Evolutionary conservation across 139 green algal genomes (phyloP).

Genomic region (Pedinophyceae sp.): DNA sequence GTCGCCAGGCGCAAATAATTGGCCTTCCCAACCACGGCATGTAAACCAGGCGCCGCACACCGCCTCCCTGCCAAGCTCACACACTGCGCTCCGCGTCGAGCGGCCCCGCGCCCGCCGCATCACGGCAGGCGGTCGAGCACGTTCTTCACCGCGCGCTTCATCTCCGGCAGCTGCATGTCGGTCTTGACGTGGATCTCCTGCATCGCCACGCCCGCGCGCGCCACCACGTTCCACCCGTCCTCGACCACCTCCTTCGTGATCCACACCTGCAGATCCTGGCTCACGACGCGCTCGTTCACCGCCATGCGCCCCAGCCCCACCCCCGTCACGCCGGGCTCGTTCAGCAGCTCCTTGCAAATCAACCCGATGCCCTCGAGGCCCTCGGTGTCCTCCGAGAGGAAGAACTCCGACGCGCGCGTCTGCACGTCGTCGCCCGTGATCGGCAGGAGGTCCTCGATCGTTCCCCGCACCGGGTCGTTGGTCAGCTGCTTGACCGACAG

Average conservation of each 20-base stretch:
- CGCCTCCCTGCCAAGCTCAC: too few species aligned
- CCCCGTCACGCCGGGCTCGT: conserved; percentile 16
- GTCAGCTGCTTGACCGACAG: conserved; percentile 31
- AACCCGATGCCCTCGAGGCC: conserved; percentile 22
- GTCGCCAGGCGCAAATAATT: too few species aligned
- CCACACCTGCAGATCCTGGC: conserved; percentile 40
- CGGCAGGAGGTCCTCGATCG: conserved; percentile 29
- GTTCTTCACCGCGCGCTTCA: conserved; percentile 21
- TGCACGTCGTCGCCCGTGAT: conserved; percentile 2
- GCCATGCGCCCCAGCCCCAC: conserved; percentile 25
- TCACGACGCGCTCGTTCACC: conserved; percentile 16
- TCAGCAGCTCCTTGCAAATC: conserved; percentile 18
- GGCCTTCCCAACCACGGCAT: too few species aligned
- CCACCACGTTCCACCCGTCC: conserved; percentile 31
- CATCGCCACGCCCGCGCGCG: conserved; percentile 22
- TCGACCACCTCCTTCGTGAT: conserved; percentile 20
- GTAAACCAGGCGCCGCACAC: too few species aligned
- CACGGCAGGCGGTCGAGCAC: conserved; percentile 21
- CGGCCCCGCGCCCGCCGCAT: not conserved
- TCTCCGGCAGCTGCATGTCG: conserved; percentile 10
- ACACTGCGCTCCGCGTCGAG: too few species aligned
- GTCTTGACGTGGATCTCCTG: conserved; percentile 35
- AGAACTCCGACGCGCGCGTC: not conserved
- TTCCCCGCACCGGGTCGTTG: conserved; percentile 31
- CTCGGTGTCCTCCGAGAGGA: too few species aligned